phyloP scores from a whole-genome alignment of 495 filamentous ascomycete genomes.

The Chlorociboria aeruginascens region DNA sequence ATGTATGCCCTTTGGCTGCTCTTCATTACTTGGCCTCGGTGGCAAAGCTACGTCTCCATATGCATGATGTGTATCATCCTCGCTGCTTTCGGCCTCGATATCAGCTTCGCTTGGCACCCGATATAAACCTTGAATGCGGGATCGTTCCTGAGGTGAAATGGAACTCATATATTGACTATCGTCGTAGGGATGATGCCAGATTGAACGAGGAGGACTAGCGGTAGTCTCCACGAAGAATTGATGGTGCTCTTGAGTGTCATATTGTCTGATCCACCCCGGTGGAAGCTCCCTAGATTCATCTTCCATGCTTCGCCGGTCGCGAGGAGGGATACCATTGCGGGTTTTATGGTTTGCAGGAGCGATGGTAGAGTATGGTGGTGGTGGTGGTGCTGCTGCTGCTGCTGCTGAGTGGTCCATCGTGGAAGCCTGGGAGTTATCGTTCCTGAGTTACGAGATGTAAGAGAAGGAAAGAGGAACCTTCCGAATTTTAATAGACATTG shows the following conservation, averaged over 20 bases:
- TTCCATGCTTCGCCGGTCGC: conserved; percentile 35
- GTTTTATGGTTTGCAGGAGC: conserved; percentile 3
- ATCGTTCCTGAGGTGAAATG: conserved; percentile 25
- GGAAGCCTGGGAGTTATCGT: background rate
- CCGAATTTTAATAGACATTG: too few species aligned
- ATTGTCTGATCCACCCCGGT: conserved; percentile 32
- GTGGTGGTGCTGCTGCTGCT: background rate
- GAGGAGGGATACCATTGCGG: conserved; percentile 31
- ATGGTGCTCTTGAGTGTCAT: conserved; percentile 29
- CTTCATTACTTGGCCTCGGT: conserved; percentile 2
- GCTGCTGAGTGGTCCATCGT: background rate
- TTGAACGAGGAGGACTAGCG: conserved; percentile 30
- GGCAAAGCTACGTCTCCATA: background rate
- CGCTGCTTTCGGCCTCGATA: conserved; percentile 28
- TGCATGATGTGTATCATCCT: conserved; percentile 24
- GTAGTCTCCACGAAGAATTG: conserved; percentile 41
- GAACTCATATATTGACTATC: conserved; percentile 31
- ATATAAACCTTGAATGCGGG: conserved; percentile 23
- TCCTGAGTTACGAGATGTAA: background rate
- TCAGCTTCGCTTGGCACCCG: conserved; percentile 26
- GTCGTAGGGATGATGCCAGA: conserved; percentile 41
- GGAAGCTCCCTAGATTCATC: conserved; percentile 34
- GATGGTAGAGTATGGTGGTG: background rate
- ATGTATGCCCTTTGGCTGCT: conserved; percentile 17
- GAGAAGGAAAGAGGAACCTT: too few species aligned